Evolutionary conservation across 441 rosid species (phyloP), one percentile per base, ranked within the genome.

Genomic region (Bruguiera hainesii): DNA sequence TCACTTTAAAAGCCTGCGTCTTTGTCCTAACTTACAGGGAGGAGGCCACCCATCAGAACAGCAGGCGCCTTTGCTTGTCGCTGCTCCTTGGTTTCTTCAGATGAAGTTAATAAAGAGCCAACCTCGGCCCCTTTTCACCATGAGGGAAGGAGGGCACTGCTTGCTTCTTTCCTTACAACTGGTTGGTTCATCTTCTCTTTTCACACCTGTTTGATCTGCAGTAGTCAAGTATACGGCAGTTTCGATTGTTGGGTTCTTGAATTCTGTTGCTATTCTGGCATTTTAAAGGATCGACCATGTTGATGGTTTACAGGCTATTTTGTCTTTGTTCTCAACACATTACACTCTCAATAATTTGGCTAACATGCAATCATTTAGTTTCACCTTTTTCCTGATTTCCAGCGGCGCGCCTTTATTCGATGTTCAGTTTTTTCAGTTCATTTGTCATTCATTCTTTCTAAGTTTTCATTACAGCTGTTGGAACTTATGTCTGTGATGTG

Each of bases 111-210:
- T 53, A 53, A 53, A 5, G 69, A 78, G 56, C 62, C 82, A 62
- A 67, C 50, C 49, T 55, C 66, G 8, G 63, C 68, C n/a, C 59
- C 80, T 66, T 76, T 65, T 62, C 71, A 39, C n/a, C 69, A 58
- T 0, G 83, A 75, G 48, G 83, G 85, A 64, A 86, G 96, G 69
- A 86, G 97, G 71, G 80, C 81, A 39, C 65, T 93, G 50, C 64
- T 93, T 71, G 89, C 80, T 70, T 81, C 81, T 75, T 76, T 93
- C 49, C 76, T 93, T 31, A 52, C 80, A 5, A 53, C 89, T 19
- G 89, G 96, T 89, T 69, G 59, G 83, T 76, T 60, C 58, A 39
- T 68, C n/a, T 25, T 61, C 23, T 18, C 13, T 57, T 30, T 10
- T 20, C 48, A 16, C 20, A 1, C 9, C 5, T 37, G 20, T 15